These are phyloP conservation scores for Penicillium manginii DNA, from an alignment of 495 filamentous ascomycete genomes.

Conservation along the genomic window DNA sequence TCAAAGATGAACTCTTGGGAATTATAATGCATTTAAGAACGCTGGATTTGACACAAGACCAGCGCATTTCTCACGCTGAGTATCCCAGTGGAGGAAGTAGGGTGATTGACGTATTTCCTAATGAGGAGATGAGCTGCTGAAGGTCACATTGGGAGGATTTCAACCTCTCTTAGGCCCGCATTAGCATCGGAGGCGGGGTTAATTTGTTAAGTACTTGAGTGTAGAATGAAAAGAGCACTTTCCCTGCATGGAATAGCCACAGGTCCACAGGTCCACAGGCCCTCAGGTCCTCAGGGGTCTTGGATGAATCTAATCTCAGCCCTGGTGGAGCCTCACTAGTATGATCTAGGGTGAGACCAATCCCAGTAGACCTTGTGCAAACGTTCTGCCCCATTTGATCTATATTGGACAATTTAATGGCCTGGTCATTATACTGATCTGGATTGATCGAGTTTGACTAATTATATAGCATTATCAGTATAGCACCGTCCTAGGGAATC, in stretches of 20 bases:
- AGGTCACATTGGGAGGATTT: constrained; percentile 14
- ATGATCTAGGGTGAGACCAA: not conserved
- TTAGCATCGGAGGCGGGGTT: constrained; percentile 9
- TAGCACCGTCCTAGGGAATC: no score
- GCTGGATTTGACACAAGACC: no score
- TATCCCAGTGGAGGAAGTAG: not conserved
- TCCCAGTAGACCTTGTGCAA: not conserved
- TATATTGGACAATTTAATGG: not conserved
- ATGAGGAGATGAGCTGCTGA: constrained; percentile 14
- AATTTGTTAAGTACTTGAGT: not conserved
- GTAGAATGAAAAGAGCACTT: no score
- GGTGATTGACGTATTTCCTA: constrained; percentile 13
- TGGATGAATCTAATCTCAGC: not conserved
- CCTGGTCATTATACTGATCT: not conserved
- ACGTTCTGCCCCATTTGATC: not conserved
- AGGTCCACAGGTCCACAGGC: no score
- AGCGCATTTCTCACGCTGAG: not conserved
- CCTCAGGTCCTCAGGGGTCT: no score
- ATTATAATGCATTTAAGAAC: no score
- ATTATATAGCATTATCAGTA: no score
- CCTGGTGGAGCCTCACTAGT: not conserved
- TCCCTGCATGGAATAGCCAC: no score
- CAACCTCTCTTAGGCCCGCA: not conserved
- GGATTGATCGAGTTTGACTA: no score
- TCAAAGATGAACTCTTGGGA: no score